Percentiles rank a stretch among this genome's conserved stretches.
These are phyloP conservation scores for Boletus semigastroideus DNA, from an alignment of 1,284 basidiomycete species.

Conservation along the genomic window DNA sequence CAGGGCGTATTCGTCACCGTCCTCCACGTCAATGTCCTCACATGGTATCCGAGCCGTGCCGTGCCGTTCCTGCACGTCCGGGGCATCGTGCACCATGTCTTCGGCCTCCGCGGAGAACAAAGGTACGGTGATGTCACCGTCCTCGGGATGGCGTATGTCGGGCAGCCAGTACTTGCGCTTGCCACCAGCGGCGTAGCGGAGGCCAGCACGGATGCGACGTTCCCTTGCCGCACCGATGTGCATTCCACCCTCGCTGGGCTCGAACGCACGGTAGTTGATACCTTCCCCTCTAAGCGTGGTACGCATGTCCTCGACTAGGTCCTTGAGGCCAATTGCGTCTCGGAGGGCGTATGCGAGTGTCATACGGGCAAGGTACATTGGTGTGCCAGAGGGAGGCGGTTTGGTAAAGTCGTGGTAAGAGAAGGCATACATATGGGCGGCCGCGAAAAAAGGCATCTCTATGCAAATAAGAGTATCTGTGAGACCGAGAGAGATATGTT, in stretches of 20 bases:
- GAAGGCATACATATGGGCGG: conserved; percentile 91
- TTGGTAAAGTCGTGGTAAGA: conserved; percentile 84
- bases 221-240: conserved; percentile 86
- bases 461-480: conserved; percentile 91
- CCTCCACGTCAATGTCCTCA: conserved; percentile 25
- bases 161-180: conserved; percentile 90
- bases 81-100: conserved; percentile 64
- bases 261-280: conserved; percentile 94
- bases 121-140: conserved; percentile 68
- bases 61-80: conserved; percentile 46
- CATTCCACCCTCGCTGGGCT: conserved; percentile 91
- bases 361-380: conserved; percentile 76
- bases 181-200: conserved; percentile 89
- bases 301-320: conserved; percentile 86
- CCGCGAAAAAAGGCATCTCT: conserved; percentile 97
- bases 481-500: conserved; percentile 88
- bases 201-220: conserved; percentile 81
- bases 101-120: conserved; percentile 67
- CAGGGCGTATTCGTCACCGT: conserved; percentile 46
- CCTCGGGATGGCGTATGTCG: conserved; percentile 43
- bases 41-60: conserved; percentile 15
- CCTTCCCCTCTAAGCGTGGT: conserved; percentile 85
- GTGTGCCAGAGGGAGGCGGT: conserved; percentile 37
- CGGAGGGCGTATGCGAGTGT: conserved; percentile 84
- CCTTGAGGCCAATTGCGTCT: conserved; percentile 84